Evolutionary conservation across 1,284 basidiomycete genomes (phyloP).

Genomic region (Malassezia furfur): DNA sequence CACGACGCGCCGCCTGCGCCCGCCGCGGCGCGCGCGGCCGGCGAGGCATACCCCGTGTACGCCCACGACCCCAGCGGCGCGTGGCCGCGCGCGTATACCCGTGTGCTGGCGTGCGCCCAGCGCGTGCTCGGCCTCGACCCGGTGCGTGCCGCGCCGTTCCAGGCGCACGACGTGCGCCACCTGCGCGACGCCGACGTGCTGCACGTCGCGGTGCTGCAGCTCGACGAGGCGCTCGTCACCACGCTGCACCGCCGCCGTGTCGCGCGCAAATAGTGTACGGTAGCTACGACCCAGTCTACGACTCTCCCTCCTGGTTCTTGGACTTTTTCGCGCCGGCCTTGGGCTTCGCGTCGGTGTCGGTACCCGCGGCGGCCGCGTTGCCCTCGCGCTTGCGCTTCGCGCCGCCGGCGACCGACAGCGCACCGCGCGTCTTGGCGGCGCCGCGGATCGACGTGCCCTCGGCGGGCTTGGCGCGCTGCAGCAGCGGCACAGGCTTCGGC

Average conservation of each 20-base stretch:
- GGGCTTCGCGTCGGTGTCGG: slow-evolving; percentile 2
- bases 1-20: no score
- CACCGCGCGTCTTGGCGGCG: slow-evolving; percentile 10
- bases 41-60: slow-evolving; percentile 14
- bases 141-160: neutral
- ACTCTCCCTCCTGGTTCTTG: slow-evolving; percentile 2
- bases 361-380: neutral
- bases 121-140: slow-evolving; percentile 11
- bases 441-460: slow-evolving; percentile 16
- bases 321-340: slow-evolving; percentile 13
- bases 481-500: slow-evolving; percentile 16
- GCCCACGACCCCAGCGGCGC: slow-evolving; percentile 9
- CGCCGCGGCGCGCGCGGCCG: neutral
- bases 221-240: slow-evolving; percentile 13
- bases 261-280: neutral
- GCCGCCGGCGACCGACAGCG: slow-evolving; percentile 7
- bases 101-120: slow-evolving; percentile 6
- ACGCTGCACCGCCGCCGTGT: neutral
- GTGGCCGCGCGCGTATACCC: slow-evolving; percentile 1
- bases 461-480: neutral
- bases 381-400: slow-evolving; percentile 17
- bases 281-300: neutral
- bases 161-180: neutral
- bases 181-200: slow-evolving; percentile 10
- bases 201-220: slow-evolving; percentile 8